These are phyloP conservation scores for Trametes versicolor DNA, from an alignment of 1,284 basidiomycete species.

Conservation along the genomic window DNA sequence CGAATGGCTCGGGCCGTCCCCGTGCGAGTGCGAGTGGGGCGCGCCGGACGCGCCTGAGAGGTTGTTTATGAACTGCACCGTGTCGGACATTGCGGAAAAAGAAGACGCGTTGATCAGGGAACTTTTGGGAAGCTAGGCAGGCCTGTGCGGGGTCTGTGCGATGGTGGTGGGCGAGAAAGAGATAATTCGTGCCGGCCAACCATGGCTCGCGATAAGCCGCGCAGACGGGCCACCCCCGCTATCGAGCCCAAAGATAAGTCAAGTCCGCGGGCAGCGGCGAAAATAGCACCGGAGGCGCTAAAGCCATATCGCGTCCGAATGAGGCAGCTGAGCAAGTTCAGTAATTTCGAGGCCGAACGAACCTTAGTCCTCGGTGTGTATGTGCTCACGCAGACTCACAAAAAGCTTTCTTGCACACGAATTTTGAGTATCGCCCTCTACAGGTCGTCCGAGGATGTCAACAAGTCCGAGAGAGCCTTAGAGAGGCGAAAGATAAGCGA, in stretches of 20 bases:
- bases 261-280: neutral
- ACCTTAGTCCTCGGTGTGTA: no score
- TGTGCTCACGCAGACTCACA: no score
- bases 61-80: slow-evolving; percentile 78
- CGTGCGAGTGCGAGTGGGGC: slow-evolving; percentile 52
- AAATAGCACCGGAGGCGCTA: neutral
- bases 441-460: no score
- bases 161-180: neutral
- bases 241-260: slow-evolving; percentile 3
- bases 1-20: slow-evolving; percentile 49
- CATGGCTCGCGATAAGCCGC: slow-evolving; percentile 7
- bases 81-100: slow-evolving; percentile 30
- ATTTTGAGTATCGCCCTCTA: no score
- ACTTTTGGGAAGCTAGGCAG: neutral
- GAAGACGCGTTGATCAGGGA: neutral
- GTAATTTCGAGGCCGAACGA: neutral
- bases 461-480: no score
- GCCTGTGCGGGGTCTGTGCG: neutral
- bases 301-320: neutral
- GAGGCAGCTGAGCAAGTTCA: neutral
- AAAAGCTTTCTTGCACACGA: no score
- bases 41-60: slow-evolving; percentile 50
- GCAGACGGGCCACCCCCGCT: neutral
- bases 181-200: neutral
- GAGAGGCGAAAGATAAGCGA: no score